These are phyloP conservation scores for Lachancea fermentati DNA, from an alignment of 805 yeast species.

Conservation along the genomic window DNA sequence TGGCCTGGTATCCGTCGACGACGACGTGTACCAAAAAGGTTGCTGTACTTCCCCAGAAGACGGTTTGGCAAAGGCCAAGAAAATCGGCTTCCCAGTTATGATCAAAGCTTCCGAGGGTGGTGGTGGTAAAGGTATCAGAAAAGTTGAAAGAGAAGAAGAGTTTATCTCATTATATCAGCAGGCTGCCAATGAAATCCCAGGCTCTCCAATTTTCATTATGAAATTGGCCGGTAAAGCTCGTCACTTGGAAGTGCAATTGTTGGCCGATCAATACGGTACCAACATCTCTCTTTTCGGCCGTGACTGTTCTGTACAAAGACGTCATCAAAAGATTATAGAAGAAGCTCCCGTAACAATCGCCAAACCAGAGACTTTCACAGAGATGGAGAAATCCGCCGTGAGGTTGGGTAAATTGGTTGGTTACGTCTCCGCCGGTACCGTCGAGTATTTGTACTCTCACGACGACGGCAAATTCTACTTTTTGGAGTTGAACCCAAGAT, in stretches of 20 bases:
- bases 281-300: conserved; percentile 96
- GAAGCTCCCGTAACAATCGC: conserved; percentile 99
- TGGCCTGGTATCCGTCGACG: conserved; percentile 84
- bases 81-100: conserved; percentile 98
- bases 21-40: conserved; percentile 78
- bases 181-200: conserved; percentile 97
- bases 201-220: conserved; percentile 98
- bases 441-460: conserved; percentile 92
- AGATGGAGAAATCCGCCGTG: conserved; percentile 97
- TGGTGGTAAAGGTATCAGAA: conserved; percentile 99
- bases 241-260: conserved; percentile 94
- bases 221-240: conserved; percentile 95
- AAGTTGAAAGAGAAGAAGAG: conserved; percentile 79
- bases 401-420: conserved; percentile 96
- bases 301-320: conserved; percentile 99
- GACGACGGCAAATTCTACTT: conserved; percentile 93
- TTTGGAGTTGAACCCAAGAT: conserved; percentile 94
- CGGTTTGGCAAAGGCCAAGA: conserved; percentile 77
- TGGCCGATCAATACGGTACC: conserved; percentile 98
- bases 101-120: conserved; percentile 99
- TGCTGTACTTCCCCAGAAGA: conserved; percentile 84
- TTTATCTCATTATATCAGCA: conserved; percentile 76
- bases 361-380: conserved; percentile 70
- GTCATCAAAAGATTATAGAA: conserved; percentile 98
- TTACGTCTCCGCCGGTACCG: conserved; percentile 98